Conservation (phyloP, 2,329 filamentous ascomycete genomes). For the Teratosphaeria gauchensis region DNA sequence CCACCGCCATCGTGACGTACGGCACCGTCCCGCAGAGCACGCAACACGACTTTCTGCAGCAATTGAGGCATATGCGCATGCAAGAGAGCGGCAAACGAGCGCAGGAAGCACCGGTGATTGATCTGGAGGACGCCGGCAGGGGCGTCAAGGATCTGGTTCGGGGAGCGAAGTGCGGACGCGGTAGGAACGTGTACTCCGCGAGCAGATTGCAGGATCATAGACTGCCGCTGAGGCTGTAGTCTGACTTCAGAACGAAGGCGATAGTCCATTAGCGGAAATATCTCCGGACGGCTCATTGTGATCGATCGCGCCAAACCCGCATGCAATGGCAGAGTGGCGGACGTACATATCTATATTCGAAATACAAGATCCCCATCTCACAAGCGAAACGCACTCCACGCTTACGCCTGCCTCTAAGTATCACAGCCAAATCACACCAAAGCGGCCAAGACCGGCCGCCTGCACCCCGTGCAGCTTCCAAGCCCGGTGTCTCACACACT, state of each 20-base stretch:
- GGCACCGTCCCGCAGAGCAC: conserved; percentile 7
- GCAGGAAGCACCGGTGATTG: conserved; percentile 1
- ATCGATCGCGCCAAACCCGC: too few relatives aligned
- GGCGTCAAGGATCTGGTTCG: conserved; percentile 5
- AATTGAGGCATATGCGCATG: conserved; percentile 1
- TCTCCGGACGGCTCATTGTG: too few relatives aligned
- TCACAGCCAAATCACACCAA: too few relatives aligned
- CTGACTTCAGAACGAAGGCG: background rate
- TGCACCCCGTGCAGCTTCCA: too few relatives aligned
- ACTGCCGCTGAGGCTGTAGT: background rate
- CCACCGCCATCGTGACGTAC: conserved; percentile 7
- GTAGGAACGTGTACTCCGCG: background rate
- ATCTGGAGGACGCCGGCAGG: conserved; percentile 4
- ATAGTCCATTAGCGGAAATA: background rate
- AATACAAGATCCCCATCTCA: too few relatives aligned
- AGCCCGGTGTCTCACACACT: too few relatives aligned
- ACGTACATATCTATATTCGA: too few relatives aligned
- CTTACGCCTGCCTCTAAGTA: too few relatives aligned
- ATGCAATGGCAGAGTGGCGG: too few relatives aligned
- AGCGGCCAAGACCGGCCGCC: too few relatives aligned
- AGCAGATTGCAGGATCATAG: background rate
- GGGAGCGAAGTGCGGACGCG: conserved; percentile 1
- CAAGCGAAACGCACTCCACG: too few relatives aligned
- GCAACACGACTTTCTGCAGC: conserved; percentile 4
- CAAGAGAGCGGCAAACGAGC: conserved; percentile 1